Evolutionary conservation across 78 protist genomes (phyloP).

Genomic region (Chrysochromulina tobinii): DNA sequence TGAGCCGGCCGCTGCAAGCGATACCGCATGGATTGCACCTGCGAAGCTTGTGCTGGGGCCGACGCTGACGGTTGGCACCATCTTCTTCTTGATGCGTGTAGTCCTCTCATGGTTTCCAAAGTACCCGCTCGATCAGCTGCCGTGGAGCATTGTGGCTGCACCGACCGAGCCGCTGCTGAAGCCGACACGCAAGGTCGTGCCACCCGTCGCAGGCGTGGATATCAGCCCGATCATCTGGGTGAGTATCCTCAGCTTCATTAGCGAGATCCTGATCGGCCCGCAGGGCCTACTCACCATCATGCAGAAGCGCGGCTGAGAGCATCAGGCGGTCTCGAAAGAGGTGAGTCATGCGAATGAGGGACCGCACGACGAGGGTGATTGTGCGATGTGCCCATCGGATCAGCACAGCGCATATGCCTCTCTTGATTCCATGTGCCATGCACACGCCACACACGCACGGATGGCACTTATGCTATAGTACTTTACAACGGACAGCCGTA

Average conservation of each 20-base stretch:
- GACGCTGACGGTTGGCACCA: not conserved
- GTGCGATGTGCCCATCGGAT: too few relatives aligned
- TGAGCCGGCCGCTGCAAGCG: not conserved
- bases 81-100: slow-evolving; percentile 16
- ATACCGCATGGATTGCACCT: not conserved
- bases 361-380: too few relatives aligned
- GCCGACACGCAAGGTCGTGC: not conserved
- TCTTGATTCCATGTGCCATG: too few relatives aligned
- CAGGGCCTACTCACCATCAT: slow-evolving; percentile 17
- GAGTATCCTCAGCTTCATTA: not conserved
- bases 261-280: slow-evolving; percentile 13
- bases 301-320: not conserved
- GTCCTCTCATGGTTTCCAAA: slow-evolving; percentile 20
- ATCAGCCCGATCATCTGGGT: slow-evolving; percentile 18
- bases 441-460: too few relatives aligned
- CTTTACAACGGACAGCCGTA: too few relatives aligned
- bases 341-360: too few relatives aligned
- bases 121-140: not conserved
- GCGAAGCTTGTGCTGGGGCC: not conserved
- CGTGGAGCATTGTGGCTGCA: not conserved
- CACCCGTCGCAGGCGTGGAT: slow-evolving; percentile 19
- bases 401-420: too few relatives aligned
- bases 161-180: slow-evolving; percentile 14
- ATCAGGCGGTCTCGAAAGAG: too few relatives aligned
- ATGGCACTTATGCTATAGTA: too few relatives aligned